phyloP scores from a whole-genome alignment of 176 grass and related monocot species.

The Phoenix dactylifera region DNA sequence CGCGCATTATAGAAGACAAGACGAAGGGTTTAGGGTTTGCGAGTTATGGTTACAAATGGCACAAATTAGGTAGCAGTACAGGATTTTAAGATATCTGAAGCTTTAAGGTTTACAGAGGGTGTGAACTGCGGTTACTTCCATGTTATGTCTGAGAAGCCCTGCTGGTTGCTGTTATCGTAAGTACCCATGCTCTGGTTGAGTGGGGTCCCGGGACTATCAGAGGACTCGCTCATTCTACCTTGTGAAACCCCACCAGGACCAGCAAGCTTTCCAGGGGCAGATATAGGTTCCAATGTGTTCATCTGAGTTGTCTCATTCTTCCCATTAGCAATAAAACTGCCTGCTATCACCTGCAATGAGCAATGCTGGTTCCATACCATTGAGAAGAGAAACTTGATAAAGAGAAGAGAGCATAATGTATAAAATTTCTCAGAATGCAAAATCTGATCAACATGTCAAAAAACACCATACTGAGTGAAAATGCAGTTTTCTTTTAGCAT shows the following conservation, averaged over 20 bases:
- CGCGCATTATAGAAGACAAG: no score
- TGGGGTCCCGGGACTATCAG: constrained; percentile 53
- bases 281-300: constrained; percentile 22
- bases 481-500: no score
- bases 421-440: no score
- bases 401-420: no score
- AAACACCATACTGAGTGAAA: no score
- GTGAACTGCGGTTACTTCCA: constrained; percentile 65
- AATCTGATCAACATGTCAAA: no score
- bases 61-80: no score
- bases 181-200: constrained; percentile 40
- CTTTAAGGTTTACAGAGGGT: not conserved
- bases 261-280: constrained; percentile 25
- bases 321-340: constrained; percentile 64
- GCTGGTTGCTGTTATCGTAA: constrained; percentile 43
- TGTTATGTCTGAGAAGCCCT: constrained; percentile 45
- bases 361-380: no score
- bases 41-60: no score
- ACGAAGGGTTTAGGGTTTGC: no score
- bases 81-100: no score
- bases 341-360: constrained; percentile 48
- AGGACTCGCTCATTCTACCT: constrained; percentile 59
- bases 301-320: constrained; percentile 48
- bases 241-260: constrained; percentile 33
- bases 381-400: no score